A percentile compares a stretch with the other conserved stretches of the same genome.
These are phyloP conservation scores for Coccinonectria pachysandricola DNA, from an alignment of 2,329 filamentous ascomycete species.

Conservation along the genomic window DNA sequence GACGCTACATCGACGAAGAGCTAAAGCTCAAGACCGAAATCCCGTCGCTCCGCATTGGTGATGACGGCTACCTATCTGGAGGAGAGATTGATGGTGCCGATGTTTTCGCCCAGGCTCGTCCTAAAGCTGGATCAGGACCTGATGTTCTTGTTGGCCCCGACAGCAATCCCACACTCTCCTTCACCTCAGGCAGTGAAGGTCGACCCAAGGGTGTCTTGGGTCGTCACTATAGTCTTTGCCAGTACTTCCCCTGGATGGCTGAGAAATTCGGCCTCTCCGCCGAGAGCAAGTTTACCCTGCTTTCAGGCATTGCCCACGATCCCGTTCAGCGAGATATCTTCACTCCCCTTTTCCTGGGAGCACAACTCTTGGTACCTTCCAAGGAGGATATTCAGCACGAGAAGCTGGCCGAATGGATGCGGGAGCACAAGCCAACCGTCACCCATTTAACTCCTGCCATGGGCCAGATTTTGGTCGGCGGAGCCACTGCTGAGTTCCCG, in stretches of 20 bases:
- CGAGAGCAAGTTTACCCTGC: conserved; percentile 68
- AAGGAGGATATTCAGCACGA: conserved; percentile 82
- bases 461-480: conserved; percentile 89
- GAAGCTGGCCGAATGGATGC: conserved; percentile 78
- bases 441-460: conserved; percentile 92
- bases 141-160: conserved; percentile 79
- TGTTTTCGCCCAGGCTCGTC: conserved; percentile 44
- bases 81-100: conserved; percentile 57
- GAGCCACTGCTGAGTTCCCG: conserved; percentile 67
- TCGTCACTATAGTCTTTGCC: conserved; percentile 73
- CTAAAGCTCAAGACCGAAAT: conserved; percentile 64
- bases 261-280: conserved; percentile 65
- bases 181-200: conserved; percentile 67
- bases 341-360: conserved; percentile 80
- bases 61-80: conserved; percentile 63
- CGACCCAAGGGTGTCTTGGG: conserved; percentile 79
- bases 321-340: conserved; percentile 69
- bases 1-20: conserved; percentile 60
- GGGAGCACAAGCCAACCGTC: conserved; percentile 60
- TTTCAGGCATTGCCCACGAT: conserved; percentile 76
- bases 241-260: conserved; percentile 93
- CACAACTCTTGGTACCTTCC: conserved; percentile 66
- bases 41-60: conserved; percentile 59
- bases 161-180: conserved; percentile 64
- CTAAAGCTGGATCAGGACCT: conserved; percentile 46